Evolutionary conservation across 768 basidiomycete genomes (phyloP), one percentile per base, ranked within the genome.

Genomic region (Pleurotus eryngii): DNA sequence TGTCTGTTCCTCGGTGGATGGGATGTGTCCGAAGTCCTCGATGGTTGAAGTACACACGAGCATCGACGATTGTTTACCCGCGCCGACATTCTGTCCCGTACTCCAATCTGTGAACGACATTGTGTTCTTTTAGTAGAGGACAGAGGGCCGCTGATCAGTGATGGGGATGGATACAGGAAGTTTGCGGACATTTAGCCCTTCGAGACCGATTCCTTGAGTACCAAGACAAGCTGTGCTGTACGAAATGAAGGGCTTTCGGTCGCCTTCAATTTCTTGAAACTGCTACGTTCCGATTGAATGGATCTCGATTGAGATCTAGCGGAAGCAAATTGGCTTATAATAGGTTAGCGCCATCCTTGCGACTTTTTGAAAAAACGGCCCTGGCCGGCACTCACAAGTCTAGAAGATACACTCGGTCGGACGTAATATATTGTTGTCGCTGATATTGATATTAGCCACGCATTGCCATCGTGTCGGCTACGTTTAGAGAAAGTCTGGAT

Each of bases 11-110:
- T 74, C 68, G n/a, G 68, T 67, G 2, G 74, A 73, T 11, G 73
- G 72, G 4, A 73, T 68, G 56, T 75, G 75, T 4, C 75, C 77
- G 7, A 79, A 62, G 53, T 72, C 74, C 42, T 76, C 74, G 35
- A 79, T 71, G 2, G 78, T 75, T 0, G 72, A 72, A 66, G 70
- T 71, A 43, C 64, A 61, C 22, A 74, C 58, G 43, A 70, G 74
- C 26, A 62, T 64, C 39, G 61, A 57, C 50, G 65, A 63, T 37
- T 67, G 60, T 18, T 63, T 64, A 8, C 40, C 37, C 4, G 24
- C 37, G 5, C 22, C 17, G 18, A 54, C 37, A 24, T 39, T n/a
- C 37, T 54, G 37, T 22, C 51, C 51, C 9, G 51, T 22, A 24
- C 42, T 37, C 51, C 51, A 54, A 38, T 54, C 51, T 20, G 37